These are phyloP conservation scores for Ascochyta pisi DNA, from an alignment of 2,329 filamentous ascomycete species.

Conservation along the genomic window DNA sequence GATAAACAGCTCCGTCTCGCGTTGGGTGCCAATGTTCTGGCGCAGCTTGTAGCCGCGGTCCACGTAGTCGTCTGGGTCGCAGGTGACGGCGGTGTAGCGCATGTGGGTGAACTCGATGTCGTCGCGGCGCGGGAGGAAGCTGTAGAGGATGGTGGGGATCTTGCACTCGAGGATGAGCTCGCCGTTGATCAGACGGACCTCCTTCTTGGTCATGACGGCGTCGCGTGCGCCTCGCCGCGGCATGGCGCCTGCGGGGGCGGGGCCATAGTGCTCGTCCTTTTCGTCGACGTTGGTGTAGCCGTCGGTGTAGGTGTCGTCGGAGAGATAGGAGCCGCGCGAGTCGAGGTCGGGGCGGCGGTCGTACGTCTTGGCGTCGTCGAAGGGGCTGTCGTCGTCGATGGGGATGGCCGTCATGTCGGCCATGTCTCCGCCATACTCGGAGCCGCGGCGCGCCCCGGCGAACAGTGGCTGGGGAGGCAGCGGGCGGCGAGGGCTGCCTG, in stretches of 20 bases:
- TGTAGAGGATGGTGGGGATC: slow-evolving; percentile 97
- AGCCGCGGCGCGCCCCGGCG: slow-evolving; percentile 57
- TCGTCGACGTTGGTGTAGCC: slow-evolving; percentile 53
- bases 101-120: slow-evolving; percentile 98
- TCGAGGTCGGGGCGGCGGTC: slow-evolving; percentile 65
- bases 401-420: slow-evolving; percentile 78
- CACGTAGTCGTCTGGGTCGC: slow-evolving; percentile 93
- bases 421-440: slow-evolving; percentile 61
- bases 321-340: slow-evolving; percentile 69
- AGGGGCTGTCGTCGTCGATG: slow-evolving; percentile 59
- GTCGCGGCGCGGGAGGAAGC: slow-evolving; percentile 89
- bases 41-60: slow-evolving; percentile 88
- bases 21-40: slow-evolving; percentile 85
- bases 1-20: slow-evolving; percentile 95
- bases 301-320: slow-evolving; percentile 66
- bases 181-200: slow-evolving; percentile 95
- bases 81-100: slow-evolving; percentile 98
- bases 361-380: slow-evolving; percentile 73
- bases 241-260: slow-evolving; percentile 85
- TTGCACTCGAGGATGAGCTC: slow-evolving; percentile 98
- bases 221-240: slow-evolving; percentile 84
- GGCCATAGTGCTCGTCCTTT: slow-evolving; percentile 81
- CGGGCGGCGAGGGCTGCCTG: slow-evolving; percentile 73
- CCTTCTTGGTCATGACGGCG: slow-evolving; percentile 89
- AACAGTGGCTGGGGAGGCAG: slow-evolving; percentile 90